A percentile compares a stretch with the other conserved stretches of the same genome.
Conservation (phyloP, 495 filamentous ascomycete genomes). For the Mytilinidion resinicola region DNA sequence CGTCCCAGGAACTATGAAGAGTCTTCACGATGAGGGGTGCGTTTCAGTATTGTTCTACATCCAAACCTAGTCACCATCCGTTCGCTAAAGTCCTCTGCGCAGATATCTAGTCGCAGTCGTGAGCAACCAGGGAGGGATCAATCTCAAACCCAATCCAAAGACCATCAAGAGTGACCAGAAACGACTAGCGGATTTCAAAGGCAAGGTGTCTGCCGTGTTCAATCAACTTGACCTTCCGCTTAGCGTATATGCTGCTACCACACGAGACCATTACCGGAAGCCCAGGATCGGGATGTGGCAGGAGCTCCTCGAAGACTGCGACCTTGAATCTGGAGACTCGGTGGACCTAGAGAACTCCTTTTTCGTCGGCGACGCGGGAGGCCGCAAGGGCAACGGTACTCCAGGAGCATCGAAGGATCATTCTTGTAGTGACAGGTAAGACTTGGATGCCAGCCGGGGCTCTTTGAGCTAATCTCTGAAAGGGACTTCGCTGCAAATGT, state of each 20-base stretch:
- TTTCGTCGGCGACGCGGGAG: slow-evolving; percentile 89
- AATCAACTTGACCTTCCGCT: slow-evolving; percentile 67
- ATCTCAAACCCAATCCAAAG: slow-evolving; percentile 65
- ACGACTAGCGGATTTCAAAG: slow-evolving; percentile 69
- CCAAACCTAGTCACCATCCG: slow-evolving; percentile 5
- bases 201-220: slow-evolving; percentile 64
- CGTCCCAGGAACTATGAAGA: slow-evolving; percentile 59
- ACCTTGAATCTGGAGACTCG: slow-evolving; percentile 52
- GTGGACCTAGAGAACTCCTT: slow-evolving; percentile 63
- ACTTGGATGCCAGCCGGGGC: not conserved
- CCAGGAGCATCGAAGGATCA: slow-evolving; percentile 49
- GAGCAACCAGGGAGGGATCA: slow-evolving; percentile 82
- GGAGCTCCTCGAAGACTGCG: slow-evolving; percentile 68
- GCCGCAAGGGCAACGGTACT: slow-evolving; percentile 37
- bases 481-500: slow-evolving; percentile 78
- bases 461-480: slow-evolving; percentile 22
- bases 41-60: not conserved
- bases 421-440: slow-evolving; percentile 72
- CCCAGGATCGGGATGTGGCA: slow-evolving; percentile 86
- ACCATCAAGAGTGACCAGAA: slow-evolving; percentile 55
- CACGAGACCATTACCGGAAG: slow-evolving; percentile 74
- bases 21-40: slow-evolving; percentile 67
- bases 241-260: slow-evolving; percentile 78
- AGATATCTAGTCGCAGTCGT: slow-evolving; percentile 76
- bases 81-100: slow-evolving; percentile 1